Percentiles rank a stretch among this genome's conserved stretches.
Conservation (phyloP, 2,329 filamentous ascomycete species). For the Sarocladium kiliense region DNA sequence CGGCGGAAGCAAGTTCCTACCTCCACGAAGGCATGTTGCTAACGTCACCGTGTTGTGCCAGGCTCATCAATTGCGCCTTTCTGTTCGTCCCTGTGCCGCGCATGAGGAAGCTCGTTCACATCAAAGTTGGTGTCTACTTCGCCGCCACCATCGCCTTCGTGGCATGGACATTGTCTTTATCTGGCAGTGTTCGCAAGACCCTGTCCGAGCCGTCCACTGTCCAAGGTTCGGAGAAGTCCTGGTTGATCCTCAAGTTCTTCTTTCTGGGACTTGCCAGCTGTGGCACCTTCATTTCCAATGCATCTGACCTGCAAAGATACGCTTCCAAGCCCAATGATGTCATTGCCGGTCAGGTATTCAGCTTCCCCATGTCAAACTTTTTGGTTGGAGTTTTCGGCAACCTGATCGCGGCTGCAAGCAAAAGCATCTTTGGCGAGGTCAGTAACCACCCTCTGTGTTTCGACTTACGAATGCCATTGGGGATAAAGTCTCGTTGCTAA, state of each 20-base stretch:
- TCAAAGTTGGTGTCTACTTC: constrained; percentile 28
- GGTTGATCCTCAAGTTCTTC: constrained; percentile 32
- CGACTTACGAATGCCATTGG: no score
- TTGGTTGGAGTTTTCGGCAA: constrained; percentile 33
- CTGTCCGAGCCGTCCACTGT: constrained; percentile 14
- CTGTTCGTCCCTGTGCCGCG: constrained; percentile 26
- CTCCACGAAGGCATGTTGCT: not conserved
- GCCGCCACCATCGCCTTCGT: constrained; percentile 32
- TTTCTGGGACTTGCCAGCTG: constrained; percentile 28
- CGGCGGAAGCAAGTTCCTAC: not conserved
- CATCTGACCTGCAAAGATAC: constrained; percentile 39
- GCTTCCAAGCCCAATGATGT: constrained; percentile 33
- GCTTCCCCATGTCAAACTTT: constrained; percentile 32
- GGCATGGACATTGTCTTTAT: constrained; percentile 20
- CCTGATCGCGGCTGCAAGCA: constrained; percentile 27
- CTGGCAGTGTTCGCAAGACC: constrained; percentile 9
- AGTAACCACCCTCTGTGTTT: not conserved
- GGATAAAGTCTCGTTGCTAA: no score
- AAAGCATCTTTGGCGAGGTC: constrained; percentile 16
- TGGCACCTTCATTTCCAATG: constrained; percentile 33
- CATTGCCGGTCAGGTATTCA: constrained; percentile 27
- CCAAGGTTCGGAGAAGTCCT: constrained; percentile 26
- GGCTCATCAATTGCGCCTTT: constrained; percentile 30
- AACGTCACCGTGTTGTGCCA: not conserved
- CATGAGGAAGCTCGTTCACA: constrained; percentile 15